These are phyloP conservation scores for Fraxinus greggii DNA, from an alignment of 305 asterid species.

Conservation along the genomic window DNA sequence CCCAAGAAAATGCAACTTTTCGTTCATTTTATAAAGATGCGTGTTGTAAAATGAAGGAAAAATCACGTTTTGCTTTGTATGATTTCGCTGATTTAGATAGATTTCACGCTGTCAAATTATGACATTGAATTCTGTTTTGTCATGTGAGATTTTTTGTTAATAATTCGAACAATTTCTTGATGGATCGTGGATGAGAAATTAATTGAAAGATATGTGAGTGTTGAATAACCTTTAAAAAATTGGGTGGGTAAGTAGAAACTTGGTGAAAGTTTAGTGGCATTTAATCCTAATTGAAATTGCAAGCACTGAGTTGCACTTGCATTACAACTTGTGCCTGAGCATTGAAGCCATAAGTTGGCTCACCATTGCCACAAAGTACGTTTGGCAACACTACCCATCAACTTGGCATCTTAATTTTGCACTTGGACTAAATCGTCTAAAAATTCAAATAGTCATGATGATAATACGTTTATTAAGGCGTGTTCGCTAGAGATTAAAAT, in stretches of 20 bases:
- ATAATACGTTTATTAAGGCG: too few species aligned
- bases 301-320: background rate
- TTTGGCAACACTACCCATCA: background rate
- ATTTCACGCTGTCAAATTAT: background rate
- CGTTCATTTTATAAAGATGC: background rate
- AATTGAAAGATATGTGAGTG: background rate
- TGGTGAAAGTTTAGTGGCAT: background rate
- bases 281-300: background rate
- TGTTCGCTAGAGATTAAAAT: too few species aligned
- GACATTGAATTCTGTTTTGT: background rate
- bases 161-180: background rate
- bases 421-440: background rate
- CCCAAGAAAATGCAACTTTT: background rate
- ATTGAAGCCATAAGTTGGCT: background rate
- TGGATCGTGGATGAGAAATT: background rate
- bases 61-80: background rate
- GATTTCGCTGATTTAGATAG: background rate
- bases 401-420: background rate
- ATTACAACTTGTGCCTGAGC: background rate
- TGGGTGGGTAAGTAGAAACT: background rate
- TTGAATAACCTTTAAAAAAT: background rate
- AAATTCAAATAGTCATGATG: background rate
- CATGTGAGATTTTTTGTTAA: background rate
- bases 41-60: background rate
- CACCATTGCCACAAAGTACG: background rate